A percentile compares a stretch with the other conserved stretches of the same genome.
phyloP scores from a whole-genome alignment of 78 protist genomes.

The Guillardia theta region DNA sequence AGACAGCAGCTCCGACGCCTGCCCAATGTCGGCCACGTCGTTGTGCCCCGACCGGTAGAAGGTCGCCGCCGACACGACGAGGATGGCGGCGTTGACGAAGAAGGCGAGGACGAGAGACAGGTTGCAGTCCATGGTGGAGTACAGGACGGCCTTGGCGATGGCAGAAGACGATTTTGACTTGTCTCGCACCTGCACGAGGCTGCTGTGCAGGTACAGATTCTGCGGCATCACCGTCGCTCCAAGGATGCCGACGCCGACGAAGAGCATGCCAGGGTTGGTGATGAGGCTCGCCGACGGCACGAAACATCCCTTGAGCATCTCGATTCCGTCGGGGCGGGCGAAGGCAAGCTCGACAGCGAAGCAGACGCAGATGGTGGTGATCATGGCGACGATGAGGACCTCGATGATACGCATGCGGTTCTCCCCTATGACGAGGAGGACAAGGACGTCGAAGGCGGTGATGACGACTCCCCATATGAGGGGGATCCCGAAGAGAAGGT shows the following conservation, averaged over 20 bases:
- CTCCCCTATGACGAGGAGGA: neutral
- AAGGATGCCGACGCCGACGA: neutral
- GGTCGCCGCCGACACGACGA: conserved; percentile 14
- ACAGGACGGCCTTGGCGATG: neutral
- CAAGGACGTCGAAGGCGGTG: neutral
- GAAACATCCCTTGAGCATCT: neutral
- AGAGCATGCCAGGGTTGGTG: neutral
- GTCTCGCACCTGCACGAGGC: neutral
- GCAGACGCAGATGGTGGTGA: neutral
- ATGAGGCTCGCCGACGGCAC: neutral
- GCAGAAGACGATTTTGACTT: neutral
- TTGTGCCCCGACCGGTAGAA: neutral
- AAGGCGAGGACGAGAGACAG: neutral
- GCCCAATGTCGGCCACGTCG: neutral
- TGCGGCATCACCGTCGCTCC: conserved; percentile 39
- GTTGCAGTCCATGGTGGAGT: neutral
- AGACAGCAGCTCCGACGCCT: neutral
- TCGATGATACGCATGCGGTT: neutral
- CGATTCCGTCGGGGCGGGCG: neutral
- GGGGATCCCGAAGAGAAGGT: conserved; percentile 14
- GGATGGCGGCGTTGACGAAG: conserved; percentile 2
- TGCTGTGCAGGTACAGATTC: conserved; percentile 37
- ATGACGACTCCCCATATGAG: conserved; percentile 3
- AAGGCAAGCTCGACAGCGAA: neutral
- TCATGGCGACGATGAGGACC: neutral